Conservation (phyloP, 2,329 filamentous ascomycete genomes). For the Aspergillus sp. region DNA sequence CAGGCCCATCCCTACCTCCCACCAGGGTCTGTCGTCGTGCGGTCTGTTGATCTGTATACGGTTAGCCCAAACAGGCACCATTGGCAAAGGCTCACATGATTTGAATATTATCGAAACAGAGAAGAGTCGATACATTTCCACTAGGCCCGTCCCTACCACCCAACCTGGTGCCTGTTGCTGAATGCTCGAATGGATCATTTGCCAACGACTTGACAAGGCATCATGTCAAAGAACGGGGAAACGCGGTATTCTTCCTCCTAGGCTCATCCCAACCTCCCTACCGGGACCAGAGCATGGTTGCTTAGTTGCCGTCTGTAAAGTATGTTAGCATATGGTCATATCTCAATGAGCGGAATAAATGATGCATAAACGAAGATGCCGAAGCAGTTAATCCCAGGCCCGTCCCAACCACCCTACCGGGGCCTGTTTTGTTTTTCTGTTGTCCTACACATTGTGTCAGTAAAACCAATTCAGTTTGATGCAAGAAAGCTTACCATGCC, state of each 20-base stretch:
- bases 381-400: constrained; percentile 2
- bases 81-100: too few relatives aligned
- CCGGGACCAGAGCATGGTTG: not conserved
- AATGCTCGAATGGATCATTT: too few relatives aligned
- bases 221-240: too few relatives aligned
- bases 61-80: not conserved
- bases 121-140: not conserved
- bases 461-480: not conserved
- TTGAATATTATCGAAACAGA: not conserved
- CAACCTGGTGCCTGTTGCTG: not conserved
- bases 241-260: too few relatives aligned
- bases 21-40: not conserved
- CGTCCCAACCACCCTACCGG: constrained; percentile 6
- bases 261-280: not conserved
- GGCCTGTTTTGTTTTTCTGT: not conserved
- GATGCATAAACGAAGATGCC: too few relatives aligned
- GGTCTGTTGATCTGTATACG: not conserved
- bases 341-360: too few relatives aligned
- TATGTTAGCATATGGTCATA: too few relatives aligned
- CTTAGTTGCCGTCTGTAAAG: too few relatives aligned
- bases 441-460: not conserved
- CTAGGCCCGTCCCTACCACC: not conserved
- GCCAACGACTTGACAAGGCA: too few relatives aligned
- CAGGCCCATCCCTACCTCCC: not conserved
- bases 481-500: not conserved